Evolutionary conservation across 2,329 filamentous ascomycete species (phyloP).

Genomic region (Keithomyces neogunnii): DNA sequence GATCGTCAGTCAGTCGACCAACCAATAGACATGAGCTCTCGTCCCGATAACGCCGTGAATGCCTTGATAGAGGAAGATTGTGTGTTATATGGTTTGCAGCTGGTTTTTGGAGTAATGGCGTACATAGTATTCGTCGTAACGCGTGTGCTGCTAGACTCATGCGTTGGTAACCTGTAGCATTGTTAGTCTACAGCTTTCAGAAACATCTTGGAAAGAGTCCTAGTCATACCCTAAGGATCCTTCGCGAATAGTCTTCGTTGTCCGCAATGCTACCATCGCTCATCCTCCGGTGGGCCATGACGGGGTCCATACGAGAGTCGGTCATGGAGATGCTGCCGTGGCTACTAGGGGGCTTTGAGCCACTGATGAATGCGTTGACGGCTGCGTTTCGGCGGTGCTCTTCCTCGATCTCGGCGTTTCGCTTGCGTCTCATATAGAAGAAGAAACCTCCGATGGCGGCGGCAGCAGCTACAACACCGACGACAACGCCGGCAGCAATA

Average conservation of each 20-base stretch:
- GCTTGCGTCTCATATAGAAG: slow-evolving; percentile 67
- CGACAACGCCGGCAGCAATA: slow-evolving; percentile 81
- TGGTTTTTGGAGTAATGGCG: slow-evolving; percentile 9
- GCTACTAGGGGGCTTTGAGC: slow-evolving; percentile 53
- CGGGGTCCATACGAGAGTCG: slow-evolving; percentile 79
- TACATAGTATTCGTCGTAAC: slow-evolving; percentile 7
- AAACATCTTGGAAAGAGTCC: not conserved
- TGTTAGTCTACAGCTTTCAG: not conserved
- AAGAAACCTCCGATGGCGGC: slow-evolving; percentile 60
- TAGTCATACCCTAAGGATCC: slow-evolving; percentile 80
- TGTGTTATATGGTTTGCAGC: slow-evolving; percentile 25
- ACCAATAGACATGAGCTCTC: slow-evolving; percentile 29
- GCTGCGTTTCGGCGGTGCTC: slow-evolving; percentile 76
- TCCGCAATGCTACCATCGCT: slow-evolving; percentile 96
- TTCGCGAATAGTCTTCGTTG: slow-evolving; percentile 92
- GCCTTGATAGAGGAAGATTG: slow-evolving; percentile 19
- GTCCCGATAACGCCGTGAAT: slow-evolving; percentile 35
- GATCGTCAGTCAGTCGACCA: slow-evolving; percentile 23
- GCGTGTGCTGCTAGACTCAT: slow-evolving; percentile 26
- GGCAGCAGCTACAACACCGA: slow-evolving; percentile 64
- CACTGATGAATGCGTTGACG: slow-evolving; percentile 66
- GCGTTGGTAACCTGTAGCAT: slow-evolving; percentile 47
- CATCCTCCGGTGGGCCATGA: slow-evolving; percentile 73
- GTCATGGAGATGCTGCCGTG: slow-evolving; percentile 61
- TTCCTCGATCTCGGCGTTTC: slow-evolving; percentile 70